Evolutionary conservation across 2,329 filamentous ascomycete species (phyloP), one percentile per base, ranked within the genome.

Genomic region (Talaromyces sp.): DNA sequence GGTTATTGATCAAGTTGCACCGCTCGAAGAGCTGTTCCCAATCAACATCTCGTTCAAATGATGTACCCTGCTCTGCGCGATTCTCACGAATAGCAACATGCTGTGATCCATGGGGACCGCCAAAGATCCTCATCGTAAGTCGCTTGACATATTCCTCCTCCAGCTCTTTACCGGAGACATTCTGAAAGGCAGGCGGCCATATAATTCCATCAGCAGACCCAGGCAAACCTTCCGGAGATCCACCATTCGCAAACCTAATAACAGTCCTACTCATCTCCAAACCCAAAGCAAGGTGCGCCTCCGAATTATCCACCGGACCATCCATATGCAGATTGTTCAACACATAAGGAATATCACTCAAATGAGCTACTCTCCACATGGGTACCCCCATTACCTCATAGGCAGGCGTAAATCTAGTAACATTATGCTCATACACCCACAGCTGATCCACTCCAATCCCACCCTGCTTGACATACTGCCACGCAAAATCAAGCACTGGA

Each of bases 281-380:
- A 9, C 33, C 36, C n/a, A 61, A 33, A 10, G 29, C 36, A 19
- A 51, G 45, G n/a, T 59, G 50, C 2, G 17, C 24, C 2, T 20
- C 40, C 2, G 59, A 62, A 20, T 58, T 60, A 39, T 60, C 43
- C 14, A 29, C 19, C 4, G 29, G n/a, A 11, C n/a, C 54, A n/a
- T 29, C 30, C 4, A 63, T 41, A 20, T 52, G 24, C 4, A 39
- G 32, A 7, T 45, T 46, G 24, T 65, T 67, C 29, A 70, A 42
- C 11, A 68, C 59, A 35, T 71, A 70, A 0, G 69, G 69, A 20
- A 72, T 70, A 56, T 71, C 68, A 33, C 65, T 68, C 7, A 71
- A 58, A 40, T 72, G 70, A 4, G 66, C 60, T 1, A 71, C 67
- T 14, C 66, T 58, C 70, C 68, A 72, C 60, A 68, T 64, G 1